These are phyloP conservation scores for Spathaspora girioi DNA, from an alignment of 805 yeast genomes.

Conservation along the genomic window DNA sequence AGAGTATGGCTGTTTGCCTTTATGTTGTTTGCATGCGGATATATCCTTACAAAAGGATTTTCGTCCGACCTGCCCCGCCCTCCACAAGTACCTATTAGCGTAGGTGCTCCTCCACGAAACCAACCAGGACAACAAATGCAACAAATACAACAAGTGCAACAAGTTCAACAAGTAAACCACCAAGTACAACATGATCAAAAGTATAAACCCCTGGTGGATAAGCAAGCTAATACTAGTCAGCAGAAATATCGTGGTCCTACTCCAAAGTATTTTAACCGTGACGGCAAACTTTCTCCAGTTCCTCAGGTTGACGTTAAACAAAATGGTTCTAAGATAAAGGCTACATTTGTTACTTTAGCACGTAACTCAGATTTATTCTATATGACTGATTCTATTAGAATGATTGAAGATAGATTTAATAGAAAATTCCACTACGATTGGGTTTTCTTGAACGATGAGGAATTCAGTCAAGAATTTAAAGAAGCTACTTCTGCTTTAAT, in stretches of 20 bases:
- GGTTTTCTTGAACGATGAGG: conserved; percentile 88
- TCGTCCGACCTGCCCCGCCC: conserved; percentile 12
- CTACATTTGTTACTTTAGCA: conserved; percentile 78
- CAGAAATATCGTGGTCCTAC: conserved; percentile 8
- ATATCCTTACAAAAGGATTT: conserved; percentile 33
- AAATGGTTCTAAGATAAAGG: conserved; percentile 45
- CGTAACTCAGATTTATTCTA: conserved; percentile 65
- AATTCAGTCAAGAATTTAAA: conserved; percentile 77
- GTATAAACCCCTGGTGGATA: neutral
- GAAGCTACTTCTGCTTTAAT: conserved; percentile 59
- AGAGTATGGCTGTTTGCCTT: conserved; percentile 36
- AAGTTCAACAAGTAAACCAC: no score
- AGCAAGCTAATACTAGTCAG: neutral
- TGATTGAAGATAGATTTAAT: conserved; percentile 87
- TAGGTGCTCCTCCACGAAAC: no score
- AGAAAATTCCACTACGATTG: conserved; percentile 78
- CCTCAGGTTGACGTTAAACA: conserved; percentile 6
- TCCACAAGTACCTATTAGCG: no score
- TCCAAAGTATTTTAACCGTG: conserved; percentile 4
- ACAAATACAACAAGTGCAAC: no score
- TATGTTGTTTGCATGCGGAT: conserved; percentile 32
- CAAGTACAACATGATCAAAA: neutral
- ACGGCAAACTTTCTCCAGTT: conserved; percentile 4
- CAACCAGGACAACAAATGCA: no score
- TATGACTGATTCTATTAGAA: conserved; percentile 60